These are phyloP conservation scores for Gnomoniopsis smithogilvyi DNA, from an alignment of 2,329 filamentous ascomycete species.

Conservation along the genomic window DNA sequence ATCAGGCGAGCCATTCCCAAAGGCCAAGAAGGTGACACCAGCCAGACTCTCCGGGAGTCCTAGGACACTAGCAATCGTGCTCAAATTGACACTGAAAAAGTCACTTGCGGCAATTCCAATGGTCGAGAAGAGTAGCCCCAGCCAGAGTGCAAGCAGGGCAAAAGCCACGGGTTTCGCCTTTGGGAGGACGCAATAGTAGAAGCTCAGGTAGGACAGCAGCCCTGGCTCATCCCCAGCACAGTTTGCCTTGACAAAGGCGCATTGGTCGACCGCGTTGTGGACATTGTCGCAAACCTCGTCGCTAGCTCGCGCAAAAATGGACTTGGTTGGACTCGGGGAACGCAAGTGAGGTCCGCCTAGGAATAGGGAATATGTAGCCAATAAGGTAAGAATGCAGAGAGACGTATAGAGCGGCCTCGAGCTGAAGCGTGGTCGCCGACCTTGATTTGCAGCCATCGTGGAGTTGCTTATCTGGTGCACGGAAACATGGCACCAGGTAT, in stretches of 20 bases:
- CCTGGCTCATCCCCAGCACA: conserved; percentile 89
- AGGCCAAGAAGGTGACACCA: conserved; percentile 92
- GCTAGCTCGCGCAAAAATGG: conserved; percentile 23
- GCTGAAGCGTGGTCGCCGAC: conserved; percentile 36
- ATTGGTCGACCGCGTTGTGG: conserved; percentile 74
- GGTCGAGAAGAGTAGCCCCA: conserved; percentile 87
- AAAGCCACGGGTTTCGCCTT: conserved; percentile 75
- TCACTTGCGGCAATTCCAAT: conserved; percentile 98
- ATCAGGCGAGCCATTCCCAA: conserved; percentile 96
- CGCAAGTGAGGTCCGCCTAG: conserved; percentile 4
- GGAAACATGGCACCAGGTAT: conserved; percentile 11
- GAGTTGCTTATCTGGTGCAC: neutral
- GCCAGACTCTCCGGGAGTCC: conserved; percentile 95
- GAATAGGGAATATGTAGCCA: conserved; percentile 44
- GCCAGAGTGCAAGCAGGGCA: conserved; percentile 72
- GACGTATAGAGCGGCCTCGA: conserved; percentile 49
- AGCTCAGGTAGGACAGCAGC: conserved; percentile 78
- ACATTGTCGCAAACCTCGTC: conserved; percentile 70
- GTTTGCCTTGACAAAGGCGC: conserved; percentile 77
- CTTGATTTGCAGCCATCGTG: conserved; percentile 25
- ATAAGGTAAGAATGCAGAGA: conserved; percentile 41
- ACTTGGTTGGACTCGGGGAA: neutral
- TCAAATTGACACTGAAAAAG: conserved; percentile 96
- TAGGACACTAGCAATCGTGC: conserved; percentile 83
- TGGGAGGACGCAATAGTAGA: conserved; percentile 83